Base-by-base conservation (phyloP, 257 asterid species). In the Schizonepeta tenuifolia region DNA sequence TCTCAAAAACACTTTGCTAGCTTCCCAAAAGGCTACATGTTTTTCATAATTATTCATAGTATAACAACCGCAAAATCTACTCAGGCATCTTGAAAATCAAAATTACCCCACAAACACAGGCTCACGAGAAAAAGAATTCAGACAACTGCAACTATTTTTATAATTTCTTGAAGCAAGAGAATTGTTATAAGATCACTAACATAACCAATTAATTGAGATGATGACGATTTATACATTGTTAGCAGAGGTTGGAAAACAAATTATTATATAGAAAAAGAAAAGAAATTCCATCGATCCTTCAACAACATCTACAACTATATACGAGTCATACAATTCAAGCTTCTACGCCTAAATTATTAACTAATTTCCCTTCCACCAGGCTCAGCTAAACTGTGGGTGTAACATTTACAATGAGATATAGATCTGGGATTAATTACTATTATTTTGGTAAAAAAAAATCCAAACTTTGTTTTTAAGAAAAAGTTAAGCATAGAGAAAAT, bases 381-480 rank as follows among this genome's bases (percentile, higher is more conserved):
- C n/a, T 40, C 44, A 49, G n/a, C 22, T 14, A 49, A n/a, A 49
- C 2, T n/a, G 9, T 15, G 3, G 15, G 54, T 15, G 17, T n/a
- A 41, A 10, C 21, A 49, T 50, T 50, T 50, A 1, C 17, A 50
- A 50, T 17, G 40, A 15, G 38, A 57, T 62, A 26, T 17, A 73
- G 78, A 73, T 73, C 78, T 73, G 51, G 59, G 14, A 50, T 20
- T 38, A n/a, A n/a, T n/a, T n/a, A n/a, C n/a, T n/a, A 38, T 64
- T 40, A 24, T 36, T 62, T 64, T 63, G 10, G 33, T 49, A 11
- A 2, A 2, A 28, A 28, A 28, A 61, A 35, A 14, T 53, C 17
- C 6, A 9, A 33, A 62, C 69, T 28, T 49, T 60, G 20, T 35
- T 61, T 0, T 35, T 2, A 31, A 5, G 21, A 70, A 6, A 20